phyloP scores from a whole-genome alignment of 768 basidiomycete species.

The Leccinum rimulosum region DNA sequence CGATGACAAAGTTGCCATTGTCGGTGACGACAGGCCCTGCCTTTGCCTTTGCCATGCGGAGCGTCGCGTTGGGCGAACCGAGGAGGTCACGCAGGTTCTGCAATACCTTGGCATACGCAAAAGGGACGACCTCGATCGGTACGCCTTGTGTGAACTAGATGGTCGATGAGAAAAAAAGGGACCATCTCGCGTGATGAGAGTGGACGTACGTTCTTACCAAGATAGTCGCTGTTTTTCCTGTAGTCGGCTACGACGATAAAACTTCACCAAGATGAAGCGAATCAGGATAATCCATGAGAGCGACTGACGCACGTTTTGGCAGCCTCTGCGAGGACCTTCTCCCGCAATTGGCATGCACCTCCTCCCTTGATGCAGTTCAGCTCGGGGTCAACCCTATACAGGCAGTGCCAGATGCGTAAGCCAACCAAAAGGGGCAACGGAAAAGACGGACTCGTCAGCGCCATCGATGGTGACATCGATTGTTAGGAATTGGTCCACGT shows the following conservation, averaged over 20 bases:
- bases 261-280: constrained; percentile 53
- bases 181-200: neutral
- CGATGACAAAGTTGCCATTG: constrained; percentile 97
- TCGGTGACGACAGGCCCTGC: constrained; percentile 97
- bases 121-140: constrained; percentile 95
- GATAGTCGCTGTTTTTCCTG: constrained; percentile 82
- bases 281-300: neutral
- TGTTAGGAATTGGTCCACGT: constrained; percentile 82
- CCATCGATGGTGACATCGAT: constrained; percentile 99
- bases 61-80: constrained; percentile 66
- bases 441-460: constrained; percentile 79
- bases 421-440: neutral
- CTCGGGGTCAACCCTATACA: constrained; percentile 70
- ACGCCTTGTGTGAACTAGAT: constrained; percentile 81
- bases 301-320: constrained; percentile 63
- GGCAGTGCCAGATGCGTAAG: neutral
- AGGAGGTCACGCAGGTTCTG: constrained; percentile 59
- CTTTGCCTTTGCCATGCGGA: constrained; percentile 92
- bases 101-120: constrained; percentile 89
- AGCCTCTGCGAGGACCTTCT: constrained; percentile 97
- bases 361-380: constrained; percentile 97
- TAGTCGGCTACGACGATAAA: constrained; percentile 93
- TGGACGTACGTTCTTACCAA: constrained; percentile 76
- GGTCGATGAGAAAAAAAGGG: neutral
- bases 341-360: constrained; percentile 92